Base-by-base conservation (phyloP, 495 filamentous ascomycete genomes). In the Margaritispora aquatica region DNA sequence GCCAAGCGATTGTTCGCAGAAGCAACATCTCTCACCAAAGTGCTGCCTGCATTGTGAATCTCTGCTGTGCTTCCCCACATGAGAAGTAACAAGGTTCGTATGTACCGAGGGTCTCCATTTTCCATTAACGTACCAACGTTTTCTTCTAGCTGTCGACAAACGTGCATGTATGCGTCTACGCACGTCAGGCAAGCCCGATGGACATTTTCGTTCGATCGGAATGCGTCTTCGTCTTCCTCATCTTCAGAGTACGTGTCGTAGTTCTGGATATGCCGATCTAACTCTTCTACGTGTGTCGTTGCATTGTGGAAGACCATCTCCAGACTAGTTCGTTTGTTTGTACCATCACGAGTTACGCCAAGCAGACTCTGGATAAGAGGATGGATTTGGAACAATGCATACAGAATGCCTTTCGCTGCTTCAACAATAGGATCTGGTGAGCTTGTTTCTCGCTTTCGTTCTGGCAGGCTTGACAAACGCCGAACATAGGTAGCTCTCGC, bases 341-440 rank as follows among this genome's bases (percentile, higher is more conserved):
- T 80, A 36, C 82, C 83, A 23, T 88, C 83, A 58, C 83, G 84
- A 49, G 88, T 81, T 48, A 94, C 75, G 59, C 84, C 82, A 59
- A 88, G 84, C 56, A 95, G 71, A 44, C 82, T 84, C 55, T 86
- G 83, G 61, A 92, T 85, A 69, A 87, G 82, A 8, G 84, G 85
- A 64, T 93, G 87, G 27, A 94, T 79, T 64, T 92, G 89, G 60
- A 87, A 86, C 41, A 96, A 78, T 22, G 92, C 85, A 66, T 92
- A 96, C 2, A 96, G 76, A 21, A 97, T 86, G n/a, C 89, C 88
- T 66, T 90, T 92, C 5, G 89, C 90, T 34, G 85, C 84, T 69
- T 92, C 87, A 27, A 92, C 76, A 1, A 93, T 79, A 1, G 86
- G 82, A 63, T 88, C 82, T 17, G 76, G 78, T 0, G 76, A 73